Base-by-base conservation (phyloP, 345 rosid species). In the Eutrema japonicum region DNA sequence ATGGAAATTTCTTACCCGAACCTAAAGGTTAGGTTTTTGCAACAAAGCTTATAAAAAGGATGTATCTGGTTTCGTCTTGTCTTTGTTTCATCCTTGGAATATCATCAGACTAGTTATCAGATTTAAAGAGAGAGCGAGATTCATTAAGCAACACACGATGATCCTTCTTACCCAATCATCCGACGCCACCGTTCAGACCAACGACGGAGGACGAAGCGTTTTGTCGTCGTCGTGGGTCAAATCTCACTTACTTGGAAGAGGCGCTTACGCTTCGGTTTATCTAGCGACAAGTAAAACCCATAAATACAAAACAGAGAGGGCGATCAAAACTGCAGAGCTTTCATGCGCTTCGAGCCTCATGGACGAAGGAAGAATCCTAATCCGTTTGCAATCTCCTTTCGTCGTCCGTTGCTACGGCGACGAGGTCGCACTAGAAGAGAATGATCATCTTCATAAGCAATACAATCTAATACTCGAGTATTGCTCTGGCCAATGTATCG, bases 391-490 rank as follows among this genome's bases (percentile, higher is more conserved):
- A 3, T 49, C 68, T 60, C 52, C 33, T 0, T 71, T 27, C 29
- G 32, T 71, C 1, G 7, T 71, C 7, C 2, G 49, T 12, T 71
- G 58, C 56, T 61, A 7, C 13, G 75, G 60, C 0, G 42, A 40
- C 2, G 75, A 55, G 54, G 56, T 48, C 18, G 51, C 36, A 4
- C 8, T 22, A 0, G 75, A 71, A 9, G 64, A 41, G 4, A 14
- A 2, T 7, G 18, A 12, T 3, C 1, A 12, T 3, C 1, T 22
- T 22, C 26, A 8, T 7, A n/a, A 2, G 37, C 64, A 27, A 2
- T 55, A 62, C 71, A 73, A 73, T 3, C 10, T 73, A 49, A 45
- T 73, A 2, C 71, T 73, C 10, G 77, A 73, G 58, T 73, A 54
- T 37, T 73, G 65, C 9, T 53, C 70, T 0, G 57, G 77, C 1